Base-by-base conservation (phyloP, 345 rosid species). In the Hibiscus syriacus region DNA sequence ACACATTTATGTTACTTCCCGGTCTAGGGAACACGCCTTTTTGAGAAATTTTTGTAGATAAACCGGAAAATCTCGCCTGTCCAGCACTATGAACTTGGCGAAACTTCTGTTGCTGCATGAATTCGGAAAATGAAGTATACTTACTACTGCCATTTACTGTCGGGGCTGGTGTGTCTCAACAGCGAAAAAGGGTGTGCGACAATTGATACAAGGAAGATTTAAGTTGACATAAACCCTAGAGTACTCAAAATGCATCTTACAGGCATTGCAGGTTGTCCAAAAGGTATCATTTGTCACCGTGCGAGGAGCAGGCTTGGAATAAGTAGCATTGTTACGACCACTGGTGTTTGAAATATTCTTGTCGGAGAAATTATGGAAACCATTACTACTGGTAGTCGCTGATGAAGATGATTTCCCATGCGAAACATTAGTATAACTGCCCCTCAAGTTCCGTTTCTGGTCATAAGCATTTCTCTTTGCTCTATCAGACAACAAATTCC, bases 231-330 rank as follows among this genome's bases (percentile, higher is more conserved):
- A 80, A 36, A 17, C 26, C 17, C 67, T 74, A 2, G 48, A 58
- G 74, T 79, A 87, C 76, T 87, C 85, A 58, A 72, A 81, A 11
- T 73, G 72, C 71, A 67, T 64, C 60, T 57, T 74, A 67, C 92
- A 87, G 16, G 73, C 52, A 34, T 10, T 55, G 62, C 92, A 87
- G 66, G 53, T 46, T 7, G 89, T 87, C 92, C 89, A 87, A 74
- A 87, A 87, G 26, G 87, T 64, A 34, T 52, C 53, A 6, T 26
- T 64, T 34, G 70, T 70, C 25, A 65, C 50, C 16, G 29, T 63
- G 41, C 32, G 38, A 62, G 70, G 67, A 64, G 64, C 52, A 69
- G 57, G 19, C 19, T 23, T 39, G 17, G 60, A 64, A 55, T 32
- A 72, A 65, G 64, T 48, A 59, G 67, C 62, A 68, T 52, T 38